Evolutionary conservation across 116 monocot genomes (phyloP).

Genomic region (Cymodocea nodosa): DNA sequence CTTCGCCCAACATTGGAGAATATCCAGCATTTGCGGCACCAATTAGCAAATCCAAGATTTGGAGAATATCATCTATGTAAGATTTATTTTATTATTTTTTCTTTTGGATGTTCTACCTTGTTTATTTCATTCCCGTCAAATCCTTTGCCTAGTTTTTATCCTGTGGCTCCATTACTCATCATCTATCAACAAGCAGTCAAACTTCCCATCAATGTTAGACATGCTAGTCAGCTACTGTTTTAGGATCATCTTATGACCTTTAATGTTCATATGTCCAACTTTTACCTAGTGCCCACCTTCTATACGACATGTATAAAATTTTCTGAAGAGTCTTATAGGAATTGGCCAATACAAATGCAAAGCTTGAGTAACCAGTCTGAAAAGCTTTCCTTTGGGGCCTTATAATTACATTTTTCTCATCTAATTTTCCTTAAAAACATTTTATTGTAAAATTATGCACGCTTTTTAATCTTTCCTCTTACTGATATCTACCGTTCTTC

Average conservation of each 20-base stretch:
- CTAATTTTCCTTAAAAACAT: neutral
- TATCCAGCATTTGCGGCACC: slow-evolving; percentile 75
- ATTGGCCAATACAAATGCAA: too few relatives aligned
- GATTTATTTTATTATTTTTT: slow-evolving; percentile 3
- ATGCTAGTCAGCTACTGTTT: neutral
- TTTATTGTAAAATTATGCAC: neutral
- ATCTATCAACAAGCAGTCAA: neutral
- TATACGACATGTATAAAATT: too few relatives aligned
- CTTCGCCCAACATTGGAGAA: slow-evolving; percentile 92
- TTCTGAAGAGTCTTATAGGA: too few relatives aligned
- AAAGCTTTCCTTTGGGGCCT: neutral
- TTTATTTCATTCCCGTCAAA: neutral
- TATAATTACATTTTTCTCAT: neutral
- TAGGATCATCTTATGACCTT: neutral
- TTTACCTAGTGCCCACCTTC: too few relatives aligned
- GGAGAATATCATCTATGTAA: slow-evolving; percentile 96
- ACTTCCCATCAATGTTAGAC: too few relatives aligned
- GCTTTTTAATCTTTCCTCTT: neutral
- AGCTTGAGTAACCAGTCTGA: neutral
- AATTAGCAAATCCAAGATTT: slow-evolving; percentile 78
- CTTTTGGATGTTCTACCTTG: neutral
- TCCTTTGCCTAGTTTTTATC: neutral
- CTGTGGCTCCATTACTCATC: too few relatives aligned
- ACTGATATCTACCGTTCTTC: slow-evolving; percentile 9
- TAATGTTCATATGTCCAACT: neutral